phyloP scores from a whole-genome alignment of 164 flowering plant species.

The Chimonanthus praecox region DNA sequence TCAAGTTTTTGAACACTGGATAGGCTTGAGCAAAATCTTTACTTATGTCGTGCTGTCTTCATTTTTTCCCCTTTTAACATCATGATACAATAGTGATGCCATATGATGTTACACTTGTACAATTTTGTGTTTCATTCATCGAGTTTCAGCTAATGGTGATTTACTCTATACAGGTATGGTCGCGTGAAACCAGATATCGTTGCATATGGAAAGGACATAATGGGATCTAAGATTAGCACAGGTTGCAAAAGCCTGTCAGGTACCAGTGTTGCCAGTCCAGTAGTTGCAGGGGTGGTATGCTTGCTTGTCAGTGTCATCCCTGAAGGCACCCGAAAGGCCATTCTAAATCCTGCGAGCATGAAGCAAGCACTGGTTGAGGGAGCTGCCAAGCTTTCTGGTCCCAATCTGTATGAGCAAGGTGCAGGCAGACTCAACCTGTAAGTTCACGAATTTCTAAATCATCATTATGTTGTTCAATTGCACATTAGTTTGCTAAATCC shows the following conservation, averaged over 20 bases:
- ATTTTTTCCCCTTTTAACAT: too few relatives aligned
- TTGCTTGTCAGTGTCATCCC: constrained; percentile 89
- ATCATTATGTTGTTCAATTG: background rate
- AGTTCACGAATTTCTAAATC: constrained; percentile 25
- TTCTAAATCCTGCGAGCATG: constrained; percentile 97
- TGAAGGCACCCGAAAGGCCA: constrained; percentile 46
- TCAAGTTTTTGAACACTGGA: background rate
- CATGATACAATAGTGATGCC: too few relatives aligned
- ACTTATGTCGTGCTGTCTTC: too few relatives aligned
- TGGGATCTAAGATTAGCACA: constrained; percentile 98
- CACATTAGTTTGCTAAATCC: constrained; percentile 14
- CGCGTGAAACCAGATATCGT: constrained; percentile 98
- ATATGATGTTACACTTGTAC: too few relatives aligned
- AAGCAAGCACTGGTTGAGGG: constrained; percentile 99
- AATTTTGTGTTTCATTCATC: background rate
- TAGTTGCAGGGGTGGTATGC: constrained; percentile 97
- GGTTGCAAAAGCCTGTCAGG: constrained; percentile 99
- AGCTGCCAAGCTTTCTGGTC: constrained; percentile 93
- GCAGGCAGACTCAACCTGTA: constrained; percentile 98
- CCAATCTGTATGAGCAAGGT: constrained; percentile 98
- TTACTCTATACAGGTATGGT: constrained; percentile 57
- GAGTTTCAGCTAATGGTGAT: background rate
- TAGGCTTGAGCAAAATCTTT: background rate
- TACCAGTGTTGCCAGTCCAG: constrained; percentile 99
- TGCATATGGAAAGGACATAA: constrained; percentile 95